Evolutionary conservation across 352 stramenopile genomes (phyloP), one percentile per base, ranked within the genome.

Genomic region (Plasmopara viticola): DNA sequence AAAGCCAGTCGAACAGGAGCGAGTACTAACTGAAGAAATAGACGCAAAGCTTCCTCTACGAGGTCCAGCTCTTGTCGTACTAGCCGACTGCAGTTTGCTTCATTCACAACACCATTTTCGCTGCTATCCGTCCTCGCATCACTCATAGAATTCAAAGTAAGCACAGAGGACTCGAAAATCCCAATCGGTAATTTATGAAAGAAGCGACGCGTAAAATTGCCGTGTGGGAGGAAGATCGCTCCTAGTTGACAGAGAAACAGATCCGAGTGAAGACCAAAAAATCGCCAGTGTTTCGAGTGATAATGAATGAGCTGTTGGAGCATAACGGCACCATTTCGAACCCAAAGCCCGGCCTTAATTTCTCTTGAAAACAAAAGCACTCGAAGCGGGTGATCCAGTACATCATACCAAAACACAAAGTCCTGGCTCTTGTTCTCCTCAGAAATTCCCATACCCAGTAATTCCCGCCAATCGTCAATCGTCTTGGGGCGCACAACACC

Each of bases 221-320:
- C 77, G 18, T 61, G 58, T 2, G 78, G 77, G 18, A 87, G 66
- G 34, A 84, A 29, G 13, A 74, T 56, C 4, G 77, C 72, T 15
- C 66, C 73, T 6, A 90, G 30, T 37, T 92, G 82, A 20, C 68
- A 76, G 2, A 89, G 31, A 29, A 86, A 92, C 38, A 90, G 37
- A 51, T 92, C 82, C 2, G 70, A 78, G 48, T 90, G 75, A 9
- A 92, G 68, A 12, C 82, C 82, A 44, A 74, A 85, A 51, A 75
- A 88, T 9, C 82, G 70, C 82, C 82, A 92, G 42, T 92, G 78
- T 51, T 86, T 87, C 8, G 78, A 85, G 59, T 86, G 75, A 45
- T 90, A 92, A 49, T 92, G 82, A 17, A 78, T 71, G 20, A 92
- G 60, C 44, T 92, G 82, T 44, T 90, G 78, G 57, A 78, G 72